Percentiles rank a stretch among this genome's conserved stretches.
Conservation (phyloP, 2,329 filamentous ascomycete genomes). For the Fusarium foetens region DNA sequence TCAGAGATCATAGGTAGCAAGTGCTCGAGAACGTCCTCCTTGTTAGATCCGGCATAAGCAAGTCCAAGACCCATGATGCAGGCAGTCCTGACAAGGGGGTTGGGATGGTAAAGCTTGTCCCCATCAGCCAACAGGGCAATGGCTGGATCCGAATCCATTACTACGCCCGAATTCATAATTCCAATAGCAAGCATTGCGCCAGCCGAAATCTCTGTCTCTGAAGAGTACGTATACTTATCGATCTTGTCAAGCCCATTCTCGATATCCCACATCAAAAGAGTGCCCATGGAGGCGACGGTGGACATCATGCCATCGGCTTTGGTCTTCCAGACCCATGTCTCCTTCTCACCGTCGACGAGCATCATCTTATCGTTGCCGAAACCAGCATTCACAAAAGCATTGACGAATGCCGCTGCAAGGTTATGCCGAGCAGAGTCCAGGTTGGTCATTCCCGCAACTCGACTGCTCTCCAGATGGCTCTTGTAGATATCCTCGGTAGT, state of each 20-base stretch:
- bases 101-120: constrained; percentile 82
- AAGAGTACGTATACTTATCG: constrained; percentile 89
- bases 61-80: constrained; percentile 97
- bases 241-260: constrained; percentile 93
- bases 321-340: constrained; percentile 98
- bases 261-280: constrained; percentile 92
- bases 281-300: constrained; percentile 91
- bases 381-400: constrained; percentile 95
- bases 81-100: constrained; percentile 79
- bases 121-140: constrained; percentile 84
- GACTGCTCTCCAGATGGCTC: constrained; percentile 94
- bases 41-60: constrained; percentile 93
- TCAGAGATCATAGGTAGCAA: constrained; percentile 90
- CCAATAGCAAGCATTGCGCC: constrained; percentile 93
- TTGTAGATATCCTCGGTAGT: constrained; percentile 99
- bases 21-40: constrained; percentile 84
- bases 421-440: constrained; percentile 96
- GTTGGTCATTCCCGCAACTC: constrained; percentile 92
- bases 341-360: constrained; percentile 88
- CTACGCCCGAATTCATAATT: constrained; percentile 93
- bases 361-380: constrained; percentile 98
- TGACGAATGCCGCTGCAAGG: constrained; percentile 94
- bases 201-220: constrained; percentile 84
- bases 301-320: constrained; percentile 99
- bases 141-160: constrained; percentile 88